Conservation (phyloP, 2,329 filamentous ascomycete species). For the Aspergillus chevalieri region DNA sequence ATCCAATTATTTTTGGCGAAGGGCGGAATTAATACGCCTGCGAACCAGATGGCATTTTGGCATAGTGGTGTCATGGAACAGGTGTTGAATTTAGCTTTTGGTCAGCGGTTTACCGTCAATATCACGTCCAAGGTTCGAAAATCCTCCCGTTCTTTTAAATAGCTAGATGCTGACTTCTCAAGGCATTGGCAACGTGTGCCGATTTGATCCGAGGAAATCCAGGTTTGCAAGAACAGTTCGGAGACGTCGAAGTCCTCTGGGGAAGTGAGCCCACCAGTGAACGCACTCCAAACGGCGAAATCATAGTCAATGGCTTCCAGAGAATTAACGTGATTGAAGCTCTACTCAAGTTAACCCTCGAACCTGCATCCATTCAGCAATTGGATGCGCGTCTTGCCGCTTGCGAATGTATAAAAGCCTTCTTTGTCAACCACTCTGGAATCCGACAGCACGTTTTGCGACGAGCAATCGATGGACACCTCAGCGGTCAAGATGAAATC, state of each 20-base stretch:
- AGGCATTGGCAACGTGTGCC: slow-evolving; percentile 78
- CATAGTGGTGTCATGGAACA: slow-evolving; percentile 73
- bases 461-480: slow-evolving; percentile 82
- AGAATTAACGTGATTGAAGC: slow-evolving; percentile 90
- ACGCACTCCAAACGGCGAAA: slow-evolving; percentile 28
- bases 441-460: slow-evolving; percentile 81
- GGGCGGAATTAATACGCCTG: slow-evolving; percentile 71
- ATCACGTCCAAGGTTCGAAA: slow-evolving; percentile 70
- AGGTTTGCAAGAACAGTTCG: slow-evolving; percentile 79
- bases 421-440: slow-evolving; percentile 73
- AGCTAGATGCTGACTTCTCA: slow-evolving; percentile 12
- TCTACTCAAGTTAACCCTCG: slow-evolving; percentile 73
- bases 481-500: slow-evolving; percentile 68
- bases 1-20: slow-evolving; percentile 76
- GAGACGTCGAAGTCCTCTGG: slow-evolving; percentile 67
- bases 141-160: not conserved
- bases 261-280: slow-evolving; percentile 18
- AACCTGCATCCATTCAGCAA: slow-evolving; percentile 57
- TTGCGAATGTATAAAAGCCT: slow-evolving; percentile 86
- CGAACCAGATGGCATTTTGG: slow-evolving; percentile 83
- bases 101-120: slow-evolving; percentile 61
- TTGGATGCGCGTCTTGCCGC: slow-evolving; percentile 80
- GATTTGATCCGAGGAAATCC: slow-evolving; percentile 81
- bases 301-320: slow-evolving; percentile 44
- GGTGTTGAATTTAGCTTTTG: slow-evolving; percentile 77